Base-by-base conservation (phyloP, 2,329 filamentous ascomycete genomes). In the Chaetomiaceae sp. region DNA sequence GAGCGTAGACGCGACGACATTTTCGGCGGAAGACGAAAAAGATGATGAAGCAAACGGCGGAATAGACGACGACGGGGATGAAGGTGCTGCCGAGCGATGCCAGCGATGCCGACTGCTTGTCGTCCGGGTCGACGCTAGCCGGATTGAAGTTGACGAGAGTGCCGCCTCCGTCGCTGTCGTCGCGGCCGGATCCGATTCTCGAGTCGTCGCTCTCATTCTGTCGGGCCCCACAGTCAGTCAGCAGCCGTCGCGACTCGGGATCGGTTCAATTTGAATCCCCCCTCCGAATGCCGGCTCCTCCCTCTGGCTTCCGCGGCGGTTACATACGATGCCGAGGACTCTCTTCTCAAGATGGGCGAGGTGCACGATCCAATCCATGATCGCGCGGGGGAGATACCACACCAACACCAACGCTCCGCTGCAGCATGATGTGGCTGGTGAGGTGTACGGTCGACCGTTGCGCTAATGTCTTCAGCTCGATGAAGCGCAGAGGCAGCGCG, bases 1-100 rank as follows among this genome's bases (percentile, higher is more conserved):
- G 79, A 6, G 78, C 71, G 64, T 84, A 84, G 47, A 81, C 79
- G 23, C 80, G 73, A 20, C 71, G 67, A 36, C 74, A 72, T 25
- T 71, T 75, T 44, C 71, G 71, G 37, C 81, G 71, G 34, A 79
- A 62, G 14, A 74, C 42, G 46, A 81, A 60, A 63, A 83, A 84
- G 51, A 80, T 66, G 56, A 68, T 25, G n/a, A 82, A 51, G 59
- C 78, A 81, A 30, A 79, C 60, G 23, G 58, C 67, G 5, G 78
- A 72, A 54, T 76, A 73, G 38, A 76, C 56, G 40, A 78, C 61
- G 5, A 82, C 72, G 9, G 81, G 81, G 7, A 80, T 59, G 16
- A 84, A 72, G 29, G 80, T 83, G 63, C 71, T 70, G 41, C 80
- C 67, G 13, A 77, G 66, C 1, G 71, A 64, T 23, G 64, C 61